Percentiles rank a stretch among this genome's conserved stretches.
Conservation (phyloP, 2,329 filamentous ascomycete genomes). For the Colletotrichum phormii region DNA sequence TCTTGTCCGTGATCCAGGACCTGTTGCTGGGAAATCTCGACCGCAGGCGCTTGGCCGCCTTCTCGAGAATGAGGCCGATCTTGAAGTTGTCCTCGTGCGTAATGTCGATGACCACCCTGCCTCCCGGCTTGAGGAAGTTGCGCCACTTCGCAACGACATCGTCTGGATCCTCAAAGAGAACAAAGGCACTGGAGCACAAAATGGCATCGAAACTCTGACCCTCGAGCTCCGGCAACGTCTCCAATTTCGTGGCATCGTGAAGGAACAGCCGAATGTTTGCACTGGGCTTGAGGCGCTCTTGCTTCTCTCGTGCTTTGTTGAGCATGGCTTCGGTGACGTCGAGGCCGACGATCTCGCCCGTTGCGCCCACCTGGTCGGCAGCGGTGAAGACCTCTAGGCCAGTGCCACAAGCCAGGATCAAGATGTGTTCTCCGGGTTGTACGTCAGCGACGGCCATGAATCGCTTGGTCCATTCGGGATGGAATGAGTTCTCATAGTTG, state of each 20-base stretch:
- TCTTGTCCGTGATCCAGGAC: slow-evolving; percentile 44
- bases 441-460: slow-evolving; percentile 44
- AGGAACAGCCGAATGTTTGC: slow-evolving; percentile 37
- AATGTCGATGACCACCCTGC: slow-evolving; percentile 47
- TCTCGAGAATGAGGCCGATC: slow-evolving; percentile 43
- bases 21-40: slow-evolving; percentile 44
- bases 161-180: slow-evolving; percentile 44
- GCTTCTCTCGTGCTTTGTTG: slow-evolving; percentile 41
- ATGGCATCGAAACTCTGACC: slow-evolving; percentile 45
- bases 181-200: slow-evolving; percentile 49
- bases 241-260: slow-evolving; percentile 45
- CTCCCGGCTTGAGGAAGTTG: slow-evolving; percentile 43
- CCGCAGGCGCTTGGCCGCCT: slow-evolving; percentile 40
- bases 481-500: slow-evolving; percentile 49
- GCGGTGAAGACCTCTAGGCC: slow-evolving; percentile 46
- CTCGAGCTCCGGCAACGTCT: slow-evolving; percentile 35
- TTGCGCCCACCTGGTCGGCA: slow-evolving; percentile 41
- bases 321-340: slow-evolving; percentile 49
- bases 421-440: slow-evolving; percentile 42
- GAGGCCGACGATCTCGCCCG: slow-evolving; percentile 45
- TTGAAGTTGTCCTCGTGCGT: slow-evolving; percentile 46
- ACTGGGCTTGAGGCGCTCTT: slow-evolving; percentile 38
- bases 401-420: slow-evolving; percentile 50
- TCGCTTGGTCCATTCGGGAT: slow-evolving; percentile 45
- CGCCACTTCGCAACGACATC: slow-evolving; percentile 44